A percentile compares a stretch with the other conserved stretches of the same genome.
phyloP scores from a whole-genome alignment of 176 grass and related monocot species.

The Thalia dealbata region DNA sequence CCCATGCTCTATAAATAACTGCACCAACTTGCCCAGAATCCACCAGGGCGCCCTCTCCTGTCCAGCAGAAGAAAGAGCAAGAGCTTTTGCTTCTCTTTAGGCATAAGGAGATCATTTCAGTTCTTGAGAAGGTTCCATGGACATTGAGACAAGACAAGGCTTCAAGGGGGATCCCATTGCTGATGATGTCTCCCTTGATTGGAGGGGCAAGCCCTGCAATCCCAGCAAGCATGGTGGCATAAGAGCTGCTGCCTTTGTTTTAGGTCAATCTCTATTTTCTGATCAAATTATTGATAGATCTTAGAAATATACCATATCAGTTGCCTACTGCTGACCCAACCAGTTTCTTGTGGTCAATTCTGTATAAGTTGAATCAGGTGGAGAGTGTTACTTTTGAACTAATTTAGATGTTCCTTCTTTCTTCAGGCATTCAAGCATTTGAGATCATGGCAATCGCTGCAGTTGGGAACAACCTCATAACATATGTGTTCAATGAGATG shows the following conservation, averaged over 20 bases:
- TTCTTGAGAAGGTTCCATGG: conserved; percentile 6
- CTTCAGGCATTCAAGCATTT: conserved; percentile 76
- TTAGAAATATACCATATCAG: background rate
- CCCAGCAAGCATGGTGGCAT: conserved; percentile 58
- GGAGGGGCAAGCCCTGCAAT: conserved; percentile 63
- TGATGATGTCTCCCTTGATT: conserved; percentile 48
- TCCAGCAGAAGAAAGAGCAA: conserved; percentile 1
- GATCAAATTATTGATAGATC: background rate
- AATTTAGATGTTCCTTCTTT: background rate
- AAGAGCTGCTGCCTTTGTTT: conserved; percentile 82
- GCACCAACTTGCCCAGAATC: conserved; percentile 25
- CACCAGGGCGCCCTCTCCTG: conserved; percentile 11
- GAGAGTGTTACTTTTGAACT: too few species aligned
- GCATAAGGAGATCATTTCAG: background rate
- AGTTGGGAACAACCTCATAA: conserved; percentile 96
- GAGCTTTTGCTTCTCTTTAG: background rate
- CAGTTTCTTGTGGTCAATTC: background rate
- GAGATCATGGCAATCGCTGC: conserved; percentile 98
- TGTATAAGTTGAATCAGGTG: too few species aligned
- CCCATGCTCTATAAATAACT: conserved; percentile 59
- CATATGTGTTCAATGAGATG: conserved; percentile 99
- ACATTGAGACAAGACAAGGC: background rate
- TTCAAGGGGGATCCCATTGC: background rate
- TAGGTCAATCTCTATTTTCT: conserved; percentile 33
- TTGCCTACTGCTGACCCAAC: background rate